These are phyloP conservation scores for Xylaria bambusicola DNA, from an alignment of 495 filamentous ascomycete genomes.

Conservation along the genomic window DNA sequence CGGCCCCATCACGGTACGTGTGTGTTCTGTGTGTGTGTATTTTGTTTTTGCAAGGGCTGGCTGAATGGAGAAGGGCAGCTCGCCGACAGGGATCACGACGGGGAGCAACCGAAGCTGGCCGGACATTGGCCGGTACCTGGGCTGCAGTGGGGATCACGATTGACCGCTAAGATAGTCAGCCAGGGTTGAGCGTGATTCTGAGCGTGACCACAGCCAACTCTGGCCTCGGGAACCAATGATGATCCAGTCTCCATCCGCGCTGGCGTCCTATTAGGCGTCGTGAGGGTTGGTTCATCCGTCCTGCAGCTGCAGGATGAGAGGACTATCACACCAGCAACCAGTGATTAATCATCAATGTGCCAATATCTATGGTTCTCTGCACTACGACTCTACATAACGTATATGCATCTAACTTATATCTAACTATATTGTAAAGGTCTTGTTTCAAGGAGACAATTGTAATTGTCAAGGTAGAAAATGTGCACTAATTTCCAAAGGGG, in stretches of 20 bases:
- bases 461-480: too few relatives aligned
- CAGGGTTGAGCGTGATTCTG: conserved; percentile 25
- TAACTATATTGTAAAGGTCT: too few relatives aligned
- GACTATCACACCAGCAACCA: conserved; percentile 1
- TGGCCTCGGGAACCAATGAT: conserved; percentile 15
- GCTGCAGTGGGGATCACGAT: conserved; percentile 15
- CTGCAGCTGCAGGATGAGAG: background rate
- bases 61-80: background rate
- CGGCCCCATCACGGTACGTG: conserved; percentile 17
- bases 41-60: conserved; percentile 20
- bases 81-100: conserved; percentile 22
- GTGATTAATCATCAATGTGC: background rate
- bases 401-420: too few relatives aligned
- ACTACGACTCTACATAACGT: too few relatives aligned
- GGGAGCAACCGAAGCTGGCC: conserved; percentile 27
- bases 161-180: background rate
- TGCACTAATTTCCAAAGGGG: too few relatives aligned
- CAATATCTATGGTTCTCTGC: background rate
- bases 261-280: background rate
- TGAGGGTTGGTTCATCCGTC: background rate
- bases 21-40: conserved; percentile 17
- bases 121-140: conserved; percentile 28
- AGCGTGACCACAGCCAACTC: conserved; percentile 4
- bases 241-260: background rate
- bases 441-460: too few relatives aligned